Percentiles rank a stretch among this genome's conserved stretches.
phyloP scores from a whole-genome alignment of 2,329 filamentous ascomycete species.

The Sclerotinia subarctica region DNA sequence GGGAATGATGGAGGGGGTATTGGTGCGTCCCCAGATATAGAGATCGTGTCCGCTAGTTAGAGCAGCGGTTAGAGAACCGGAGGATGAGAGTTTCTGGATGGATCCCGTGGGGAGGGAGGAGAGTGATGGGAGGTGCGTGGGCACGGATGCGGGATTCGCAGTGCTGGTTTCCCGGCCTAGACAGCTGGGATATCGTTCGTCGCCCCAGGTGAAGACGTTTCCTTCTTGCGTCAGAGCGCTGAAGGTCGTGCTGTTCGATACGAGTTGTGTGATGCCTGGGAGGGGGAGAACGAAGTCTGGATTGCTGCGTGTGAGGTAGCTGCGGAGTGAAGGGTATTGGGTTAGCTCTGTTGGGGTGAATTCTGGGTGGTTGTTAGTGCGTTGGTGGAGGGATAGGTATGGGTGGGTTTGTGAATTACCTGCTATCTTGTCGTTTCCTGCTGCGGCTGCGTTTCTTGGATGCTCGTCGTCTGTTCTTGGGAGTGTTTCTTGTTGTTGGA shows the following conservation, averaged over 20 bases:
- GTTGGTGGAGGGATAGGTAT: neutral
- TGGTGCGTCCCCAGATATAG: slow-evolving; percentile 58
- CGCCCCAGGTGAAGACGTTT: slow-evolving; percentile 49
- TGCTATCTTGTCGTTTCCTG: slow-evolving; percentile 38
- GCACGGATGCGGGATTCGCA: slow-evolving; percentile 46
- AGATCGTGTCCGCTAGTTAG: slow-evolving; percentile 56
- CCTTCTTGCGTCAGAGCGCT: slow-evolving; percentile 40
- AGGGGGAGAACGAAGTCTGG: slow-evolving; percentile 16
- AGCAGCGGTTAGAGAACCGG: slow-evolving; percentile 56
- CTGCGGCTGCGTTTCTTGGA: slow-evolving; percentile 34
- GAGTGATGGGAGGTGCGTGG: slow-evolving; percentile 49
- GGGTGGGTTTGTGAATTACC: slow-evolving; percentile 7
- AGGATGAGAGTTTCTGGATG: slow-evolving; percentile 50
- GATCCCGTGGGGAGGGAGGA: slow-evolving; percentile 49
- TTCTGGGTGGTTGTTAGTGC: slow-evolving; percentile 6
- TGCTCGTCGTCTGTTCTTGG: neutral
- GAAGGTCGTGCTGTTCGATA: slow-evolving; percentile 42
- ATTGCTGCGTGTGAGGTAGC: slow-evolving; percentile 18
- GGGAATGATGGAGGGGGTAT: slow-evolving; percentile 26
- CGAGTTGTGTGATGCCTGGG: slow-evolving; percentile 26
- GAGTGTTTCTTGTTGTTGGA: neutral
- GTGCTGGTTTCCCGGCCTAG: slow-evolving; percentile 49
- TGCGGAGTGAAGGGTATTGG: slow-evolving; percentile 27
- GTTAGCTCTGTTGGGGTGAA: slow-evolving; percentile 17
- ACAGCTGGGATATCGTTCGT: slow-evolving; percentile 54